Evolutionary conservation across 225 moss, liverwort and hornwort species (phyloP), one percentile per base, ranked within the genome.

Genomic region (Takakia lepidozioides): DNA sequence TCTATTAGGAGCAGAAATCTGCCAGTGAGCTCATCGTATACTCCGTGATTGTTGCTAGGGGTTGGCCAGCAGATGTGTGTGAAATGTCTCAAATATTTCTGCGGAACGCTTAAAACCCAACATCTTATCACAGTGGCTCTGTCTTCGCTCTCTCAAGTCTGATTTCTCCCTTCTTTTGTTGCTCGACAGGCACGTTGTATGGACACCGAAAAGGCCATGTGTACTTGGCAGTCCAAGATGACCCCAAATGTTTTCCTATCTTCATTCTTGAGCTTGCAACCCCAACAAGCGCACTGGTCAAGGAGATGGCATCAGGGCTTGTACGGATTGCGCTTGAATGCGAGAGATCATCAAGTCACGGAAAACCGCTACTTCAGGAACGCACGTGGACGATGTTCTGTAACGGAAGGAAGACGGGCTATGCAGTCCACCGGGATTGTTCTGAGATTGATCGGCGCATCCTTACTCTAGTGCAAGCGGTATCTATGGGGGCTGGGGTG

Each of bases 401-500:
- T 75, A 93, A 93, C 29, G 93, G 89, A 1, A 71, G 86, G 53
- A 93, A 93, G 54, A 73, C 81, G 2, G 93, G 93, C 10, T 89
- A 85, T 32, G 93, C 93, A 0, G 75, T 81, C 24, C 69, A 77
- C 26, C 55, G 86, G 3, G 77, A 73, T 22, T 82, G 73, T 61
- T 84, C 89, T 2, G 86, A 93, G 49, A 86, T 86, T 24, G 93
- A 93, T 66, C 93, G 84, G 34, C 84, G 80, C 30, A 89, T 93
- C 1, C 72, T 89, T 21, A 84, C 81, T 16, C 48, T 89, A 0
- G 81, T 93, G 29, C 89, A 89, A 61, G 89, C 86, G 1, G 86
- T 93, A 20, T 88, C 89, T 7, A 93, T 93, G 93, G 93, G 93
- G 14, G 93, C 93, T 1, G 93, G 93, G 16, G 89, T 93, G 37